Evolutionary conservation across 1,284 basidiomycete species (phyloP).

Genomic region (Sutorius eximius): DNA sequence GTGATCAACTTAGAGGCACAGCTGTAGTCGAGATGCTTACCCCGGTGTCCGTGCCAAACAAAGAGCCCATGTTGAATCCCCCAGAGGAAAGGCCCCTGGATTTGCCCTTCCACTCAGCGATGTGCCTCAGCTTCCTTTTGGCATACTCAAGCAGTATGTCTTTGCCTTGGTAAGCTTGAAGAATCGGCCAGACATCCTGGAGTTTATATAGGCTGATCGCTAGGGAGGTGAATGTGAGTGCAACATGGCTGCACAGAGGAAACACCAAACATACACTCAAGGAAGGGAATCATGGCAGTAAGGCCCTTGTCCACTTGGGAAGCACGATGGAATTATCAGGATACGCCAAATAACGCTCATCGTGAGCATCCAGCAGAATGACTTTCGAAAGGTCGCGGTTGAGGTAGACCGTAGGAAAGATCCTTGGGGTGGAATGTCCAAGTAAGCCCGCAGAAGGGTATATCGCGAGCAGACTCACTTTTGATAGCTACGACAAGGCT

Average conservation of each 20-base stretch:
- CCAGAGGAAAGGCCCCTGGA: conserved; percentile 48
- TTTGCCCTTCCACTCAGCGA: conserved; percentile 78
- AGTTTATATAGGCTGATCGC: conserved; percentile 88
- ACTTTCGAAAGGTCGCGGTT: conserved; percentile 94
- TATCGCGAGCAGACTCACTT: conserved; percentile 10
- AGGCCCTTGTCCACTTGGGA: conserved; percentile 87
- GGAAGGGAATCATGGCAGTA: conserved; percentile 91
- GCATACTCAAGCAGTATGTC: conserved; percentile 90
- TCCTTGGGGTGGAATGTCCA: conserved; percentile 50
- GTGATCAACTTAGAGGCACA: conserved; percentile 6
- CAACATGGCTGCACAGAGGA: background rate
- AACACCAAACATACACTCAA: conserved; percentile 72
- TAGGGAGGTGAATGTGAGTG: conserved; percentile 35
- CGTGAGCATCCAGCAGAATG: conserved; percentile 82
- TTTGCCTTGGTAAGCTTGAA: conserved; percentile 84
- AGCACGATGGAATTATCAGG: conserved; percentile 90
- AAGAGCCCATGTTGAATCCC: conserved; percentile 53
- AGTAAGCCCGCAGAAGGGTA: background rate
- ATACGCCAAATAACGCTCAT: conserved; percentile 76
- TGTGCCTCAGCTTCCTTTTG: conserved; percentile 80
- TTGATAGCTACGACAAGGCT: too few species aligned
- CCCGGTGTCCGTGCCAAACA: conserved; percentile 30
- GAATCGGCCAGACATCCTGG: conserved; percentile 82
- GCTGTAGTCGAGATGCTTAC: conserved; percentile 4
- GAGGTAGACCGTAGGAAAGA: conserved; percentile 83